phyloP scores from a whole-genome alignment of 148 eudicot genomes.

The Bassia scoparia region DNA sequence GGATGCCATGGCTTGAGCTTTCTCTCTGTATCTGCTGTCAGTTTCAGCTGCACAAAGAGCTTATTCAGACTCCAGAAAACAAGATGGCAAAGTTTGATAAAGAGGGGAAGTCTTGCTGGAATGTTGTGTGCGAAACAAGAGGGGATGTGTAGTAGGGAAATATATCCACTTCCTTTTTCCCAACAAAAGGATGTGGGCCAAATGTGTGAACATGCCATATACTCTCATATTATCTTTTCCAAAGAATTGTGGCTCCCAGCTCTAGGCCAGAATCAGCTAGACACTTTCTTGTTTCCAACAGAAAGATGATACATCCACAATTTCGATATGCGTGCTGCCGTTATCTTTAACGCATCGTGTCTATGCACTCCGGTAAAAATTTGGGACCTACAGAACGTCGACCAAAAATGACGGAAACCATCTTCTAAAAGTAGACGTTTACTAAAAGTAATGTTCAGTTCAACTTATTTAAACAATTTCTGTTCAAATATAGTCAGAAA shows the following conservation, averaged over 20 bases:
- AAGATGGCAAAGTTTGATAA: conserved; percentile 16
- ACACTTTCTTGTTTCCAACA: neutral
- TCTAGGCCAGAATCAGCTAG: conserved; percentile 6
- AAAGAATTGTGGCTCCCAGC: conserved; percentile 22
- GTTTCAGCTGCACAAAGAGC: conserved; percentile 7
- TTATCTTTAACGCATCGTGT: no score
- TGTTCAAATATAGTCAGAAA: no score
- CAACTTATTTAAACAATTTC: no score
- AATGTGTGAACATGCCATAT: conserved; percentile 49
- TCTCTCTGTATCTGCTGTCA: neutral
- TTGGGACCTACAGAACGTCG: no score
- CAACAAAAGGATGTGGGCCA: conserved; percentile 21
- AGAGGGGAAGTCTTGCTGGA: neutral
- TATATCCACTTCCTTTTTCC: conserved; percentile 53
- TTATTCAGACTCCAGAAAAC: conserved; percentile 12
- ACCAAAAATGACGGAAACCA: no score
- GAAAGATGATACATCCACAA: no score
- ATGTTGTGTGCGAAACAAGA: conserved; percentile 12
- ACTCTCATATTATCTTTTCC: conserved; percentile 28
- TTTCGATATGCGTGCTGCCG: no score
- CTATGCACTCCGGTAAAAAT: no score
- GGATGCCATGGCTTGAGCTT: conserved; percentile 49
- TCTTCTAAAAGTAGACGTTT: no score
- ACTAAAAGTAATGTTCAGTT: no score
- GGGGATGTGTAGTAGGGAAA: neutral